Percentiles rank a stretch among this genome's conserved stretches.
Conservation (phyloP, 176 grass and related monocot species). For the Oryza glaberrima region DNA sequence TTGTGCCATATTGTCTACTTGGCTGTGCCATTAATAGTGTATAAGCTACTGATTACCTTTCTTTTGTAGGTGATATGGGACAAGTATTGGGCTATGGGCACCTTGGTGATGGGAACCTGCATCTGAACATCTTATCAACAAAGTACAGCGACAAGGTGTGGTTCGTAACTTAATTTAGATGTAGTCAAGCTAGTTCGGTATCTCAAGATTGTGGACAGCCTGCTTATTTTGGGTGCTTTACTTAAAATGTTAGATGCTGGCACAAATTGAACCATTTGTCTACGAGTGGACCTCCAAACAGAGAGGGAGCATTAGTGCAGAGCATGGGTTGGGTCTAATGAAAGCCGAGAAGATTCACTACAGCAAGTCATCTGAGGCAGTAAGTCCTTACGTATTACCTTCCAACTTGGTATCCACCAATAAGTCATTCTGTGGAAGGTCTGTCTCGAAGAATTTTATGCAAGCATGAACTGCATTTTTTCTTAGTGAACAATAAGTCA, state of each 20-base stretch:
- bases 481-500: neutral
- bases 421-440: neutral
- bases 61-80: slow-evolving; percentile 59
- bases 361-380: slow-evolving; percentile 88
- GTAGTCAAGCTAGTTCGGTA: slow-evolving; percentile 29
- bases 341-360: slow-evolving; percentile 98
- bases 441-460: neutral
- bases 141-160: slow-evolving; percentile 79
- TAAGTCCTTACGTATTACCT: slow-evolving; percentile 46
- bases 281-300: slow-evolving; percentile 93
- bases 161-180: slow-evolving; percentile 3
- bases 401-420: neutral
- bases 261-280: slow-evolving; percentile 86
- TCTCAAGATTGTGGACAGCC: slow-evolving; percentile 6
- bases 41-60: slow-evolving; percentile 27
- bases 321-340: slow-evolving; percentile 91
- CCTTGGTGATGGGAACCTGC: slow-evolving; percentile 95
- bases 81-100: slow-evolving; percentile 89
- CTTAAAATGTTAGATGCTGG: slow-evolving; percentile 63
- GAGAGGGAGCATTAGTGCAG: slow-evolving; percentile 96
- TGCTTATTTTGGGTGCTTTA: slow-evolving; percentile 37
- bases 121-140: slow-evolving; percentile 78
- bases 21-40: neutral
- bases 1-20: neutral
- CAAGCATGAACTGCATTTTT: neutral